phyloP scores from a whole-genome alignment of 768 basidiomycete species.

The Macrolepiota albuminosa region DNA sequence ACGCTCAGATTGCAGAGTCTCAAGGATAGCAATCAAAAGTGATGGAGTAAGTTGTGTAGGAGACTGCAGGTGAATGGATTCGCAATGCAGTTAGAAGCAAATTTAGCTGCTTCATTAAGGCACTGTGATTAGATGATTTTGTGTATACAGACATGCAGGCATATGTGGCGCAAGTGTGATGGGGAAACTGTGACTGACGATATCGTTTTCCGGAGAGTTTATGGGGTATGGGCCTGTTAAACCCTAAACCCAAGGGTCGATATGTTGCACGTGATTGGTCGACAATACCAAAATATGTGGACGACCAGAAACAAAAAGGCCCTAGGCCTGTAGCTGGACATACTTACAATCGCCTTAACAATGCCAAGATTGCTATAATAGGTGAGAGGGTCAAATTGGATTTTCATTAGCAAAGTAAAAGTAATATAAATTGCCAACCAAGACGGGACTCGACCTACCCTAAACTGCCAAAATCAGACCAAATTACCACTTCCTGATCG shows the following conservation, averaged over 20 bases:
- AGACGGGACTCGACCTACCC: constrained; percentile 13
- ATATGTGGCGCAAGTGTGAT: constrained; percentile 13
- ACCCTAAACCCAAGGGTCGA: neutral
- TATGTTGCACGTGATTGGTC: neutral
- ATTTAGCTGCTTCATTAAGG: constrained; percentile 15
- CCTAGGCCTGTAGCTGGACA: too few species aligned
- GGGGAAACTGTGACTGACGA: neutral
- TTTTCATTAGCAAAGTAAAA: neutral
- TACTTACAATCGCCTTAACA: neutral
- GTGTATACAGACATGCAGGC: constrained; percentile 14
- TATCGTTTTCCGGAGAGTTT: neutral
- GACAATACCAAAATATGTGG: neutral
- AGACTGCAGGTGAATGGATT: constrained; percentile 30
- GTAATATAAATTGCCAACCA: neutral
- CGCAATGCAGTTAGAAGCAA: constrained; percentile 11
- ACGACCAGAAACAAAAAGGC: neutral
- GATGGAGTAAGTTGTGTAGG: constrained; percentile 67
- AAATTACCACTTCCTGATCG: constrained; percentile 2
- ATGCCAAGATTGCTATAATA: neutral
- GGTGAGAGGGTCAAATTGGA: neutral
- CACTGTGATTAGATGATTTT: neutral
- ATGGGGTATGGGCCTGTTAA: neutral
- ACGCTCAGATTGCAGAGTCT: constrained; percentile 50
- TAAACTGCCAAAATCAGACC: constrained; percentile 6
- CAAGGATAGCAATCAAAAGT: constrained; percentile 65